A percentile compares a stretch with the other conserved stretches of the same genome.
phyloP scores from a whole-genome alignment of 2,329 filamentous ascomycete species.

The Scopulariopsis brevicaulis region DNA sequence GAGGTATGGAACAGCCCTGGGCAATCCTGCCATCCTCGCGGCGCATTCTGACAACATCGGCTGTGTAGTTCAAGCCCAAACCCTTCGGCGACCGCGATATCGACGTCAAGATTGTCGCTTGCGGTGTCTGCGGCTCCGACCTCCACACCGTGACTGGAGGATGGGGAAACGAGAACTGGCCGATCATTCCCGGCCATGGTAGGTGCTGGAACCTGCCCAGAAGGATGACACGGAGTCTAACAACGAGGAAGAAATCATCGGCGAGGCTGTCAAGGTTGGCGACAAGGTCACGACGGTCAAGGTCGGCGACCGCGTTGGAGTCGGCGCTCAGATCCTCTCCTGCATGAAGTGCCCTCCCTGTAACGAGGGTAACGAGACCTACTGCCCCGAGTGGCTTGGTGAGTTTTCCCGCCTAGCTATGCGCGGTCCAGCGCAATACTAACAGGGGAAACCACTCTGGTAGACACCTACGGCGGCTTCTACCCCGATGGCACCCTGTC shows the following conservation, averaged over 20 bases:
- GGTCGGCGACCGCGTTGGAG: slow-evolving; percentile 46
- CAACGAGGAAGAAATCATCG: slow-evolving; percentile 29
- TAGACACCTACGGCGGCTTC: slow-evolving; percentile 34
- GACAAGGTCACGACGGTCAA: slow-evolving; percentile 31
- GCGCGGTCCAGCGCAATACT: background rate
- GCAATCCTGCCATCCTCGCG: background rate
- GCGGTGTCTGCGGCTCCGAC: slow-evolving; percentile 53
- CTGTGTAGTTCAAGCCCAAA: slow-evolving; percentile 50
- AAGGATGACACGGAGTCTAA: background rate
- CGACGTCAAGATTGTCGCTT: slow-evolving; percentile 62
- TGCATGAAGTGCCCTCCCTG: slow-evolving; percentile 32
- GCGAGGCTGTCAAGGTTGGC: slow-evolving; percentile 29
- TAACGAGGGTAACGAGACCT: slow-evolving; percentile 27
- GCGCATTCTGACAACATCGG: background rate
- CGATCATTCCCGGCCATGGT: slow-evolving; percentile 42
- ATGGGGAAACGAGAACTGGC: slow-evolving; percentile 40
- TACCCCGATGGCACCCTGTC: slow-evolving; percentile 43
- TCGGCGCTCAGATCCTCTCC: slow-evolving; percentile 44
- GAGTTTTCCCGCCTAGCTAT: background rate
- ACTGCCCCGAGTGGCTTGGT: slow-evolving; percentile 22
- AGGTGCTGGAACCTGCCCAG: slow-evolving; percentile 13
- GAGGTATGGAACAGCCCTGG: slow-evolving; percentile 2
- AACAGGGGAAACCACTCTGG: slow-evolving; percentile 5
- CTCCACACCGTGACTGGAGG: slow-evolving; percentile 46
- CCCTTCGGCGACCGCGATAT: slow-evolving; percentile 60